Base-by-base conservation (phyloP, 1,284 basidiomycete species). In the Cutaneotrichosporon spelunceum region DNA sequence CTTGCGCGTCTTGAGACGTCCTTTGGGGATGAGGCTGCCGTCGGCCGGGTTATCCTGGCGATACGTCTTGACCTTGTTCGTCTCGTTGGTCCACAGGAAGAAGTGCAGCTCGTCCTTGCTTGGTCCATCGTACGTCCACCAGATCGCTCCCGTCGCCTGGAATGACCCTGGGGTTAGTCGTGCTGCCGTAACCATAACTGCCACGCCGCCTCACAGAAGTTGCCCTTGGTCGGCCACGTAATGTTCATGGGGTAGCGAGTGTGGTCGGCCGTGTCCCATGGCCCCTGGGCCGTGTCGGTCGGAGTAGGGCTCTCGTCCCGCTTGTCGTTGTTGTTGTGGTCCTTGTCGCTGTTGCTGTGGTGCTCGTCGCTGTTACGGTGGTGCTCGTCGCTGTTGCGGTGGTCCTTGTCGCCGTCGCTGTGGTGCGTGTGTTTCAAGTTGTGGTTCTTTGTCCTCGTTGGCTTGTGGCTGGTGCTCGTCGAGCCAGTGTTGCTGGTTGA, bases 51-150 rank as follows among this genome's bases (percentile, higher is more conserved):
- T 8, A 19, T 19, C 39, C 39, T 30, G 9, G 34, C 34, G 34
- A 21, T 11, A 53, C 29, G 34, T 26, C n/a, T 24, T 36, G 33
- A 36, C 34, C 52, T 53, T 53, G 4, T 26, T 21, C 3, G 52
- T 39, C 13, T 39, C 52, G 34, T 53, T 53, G 23, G 23, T 39
- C 52, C 52, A 53, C 29, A 53, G 52, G 52, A 53, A 53, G 34
- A 53, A 53, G 52, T 53, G 52, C 10, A 53, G 23, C 33, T 53
- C 52, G 23, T 53, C 13, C 2, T 11, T 11, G 4, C 10, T 13
- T 7, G 52, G 34, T 8, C 52, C 52, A 4, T 53, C 23, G 23
- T 53, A 53, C 24, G 23, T 14, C 52, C 52, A 53, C 52, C 52
- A 53, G 13, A 53, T 26, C 6, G 11, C 52, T 23, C 52, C 52